These are phyloP conservation scores for Lactarius pseudohatsudake DNA, from an alignment of 768 basidiomycete species.

Conservation along the genomic window DNA sequence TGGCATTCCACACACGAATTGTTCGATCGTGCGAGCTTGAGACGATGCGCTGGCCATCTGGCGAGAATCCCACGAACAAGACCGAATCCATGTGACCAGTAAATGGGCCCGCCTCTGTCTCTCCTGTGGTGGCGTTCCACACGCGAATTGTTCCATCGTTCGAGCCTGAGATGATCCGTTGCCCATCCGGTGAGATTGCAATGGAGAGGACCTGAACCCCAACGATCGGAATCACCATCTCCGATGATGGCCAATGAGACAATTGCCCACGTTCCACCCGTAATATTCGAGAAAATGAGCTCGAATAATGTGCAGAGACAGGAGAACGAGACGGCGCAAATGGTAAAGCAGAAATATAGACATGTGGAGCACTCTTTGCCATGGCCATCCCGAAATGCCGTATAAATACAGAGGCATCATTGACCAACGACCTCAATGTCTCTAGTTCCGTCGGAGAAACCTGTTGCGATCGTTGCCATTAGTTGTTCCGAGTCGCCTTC, in stretches of 20 bases:
- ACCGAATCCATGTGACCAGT: too few relatives aligned
- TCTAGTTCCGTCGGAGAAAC: not conserved
- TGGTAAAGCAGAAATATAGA: not conserved
- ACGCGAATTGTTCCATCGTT: too few relatives aligned
- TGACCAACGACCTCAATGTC: not conserved
- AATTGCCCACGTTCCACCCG: not conserved
- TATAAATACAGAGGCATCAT: not conserved
- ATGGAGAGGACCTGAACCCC: not conserved
- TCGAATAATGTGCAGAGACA: not conserved
- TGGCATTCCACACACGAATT: too few relatives aligned
- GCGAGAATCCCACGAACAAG: too few relatives aligned
- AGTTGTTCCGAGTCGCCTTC: not conserved
- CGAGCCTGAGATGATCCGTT: not conserved
- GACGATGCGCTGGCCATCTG: too few relatives aligned
- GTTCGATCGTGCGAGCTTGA: too few relatives aligned
- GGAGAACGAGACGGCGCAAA: not conserved
- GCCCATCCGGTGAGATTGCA: not conserved
- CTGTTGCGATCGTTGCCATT: not conserved
- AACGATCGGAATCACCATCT: not conserved
- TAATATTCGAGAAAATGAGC: not conserved
- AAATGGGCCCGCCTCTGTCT: too few relatives aligned
- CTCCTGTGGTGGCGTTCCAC: too few relatives aligned
- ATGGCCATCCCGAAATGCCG: conserved; percentile 1
- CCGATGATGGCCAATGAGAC: not conserved
- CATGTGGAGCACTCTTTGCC: not conserved